phyloP scores from a whole-genome alignment of 2,329 filamentous ascomycete genomes.

The Talaromyces sp. region DNA sequence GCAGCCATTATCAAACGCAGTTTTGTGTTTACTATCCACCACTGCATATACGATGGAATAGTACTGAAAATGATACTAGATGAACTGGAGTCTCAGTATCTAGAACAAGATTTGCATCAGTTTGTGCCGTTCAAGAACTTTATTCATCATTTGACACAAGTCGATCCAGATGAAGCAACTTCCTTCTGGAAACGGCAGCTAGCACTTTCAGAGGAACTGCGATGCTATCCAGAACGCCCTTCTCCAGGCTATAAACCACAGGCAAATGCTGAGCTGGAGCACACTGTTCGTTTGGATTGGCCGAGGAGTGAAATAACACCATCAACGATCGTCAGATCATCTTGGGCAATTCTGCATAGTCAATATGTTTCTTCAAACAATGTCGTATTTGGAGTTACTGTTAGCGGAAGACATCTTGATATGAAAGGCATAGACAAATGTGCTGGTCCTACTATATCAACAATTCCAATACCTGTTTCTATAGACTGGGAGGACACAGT shows the following conservation, averaged over 20 bases:
- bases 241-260: not conserved
- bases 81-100: constrained; percentile 8
- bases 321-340: constrained; percentile 19
- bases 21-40: constrained; percentile 15
- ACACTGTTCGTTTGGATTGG: constrained; percentile 5
- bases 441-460: constrained; percentile 31
- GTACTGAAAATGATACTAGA: constrained; percentile 17
- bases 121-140: not conserved
- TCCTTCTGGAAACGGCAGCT: constrained; percentile 7
- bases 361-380: constrained; percentile 8
- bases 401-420: constrained; percentile 2
- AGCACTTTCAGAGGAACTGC: not conserved
- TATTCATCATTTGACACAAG: not conserved
- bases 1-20: not conserved
- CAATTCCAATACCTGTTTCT: constrained; percentile 36
- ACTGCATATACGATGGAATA: constrained; percentile 12
- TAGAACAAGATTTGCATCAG: not conserved
- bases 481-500: constrained; percentile 32
- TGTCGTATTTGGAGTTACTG: constrained; percentile 10
- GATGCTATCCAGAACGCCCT: not conserved
- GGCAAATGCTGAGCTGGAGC: not conserved
- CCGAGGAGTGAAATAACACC: constrained; percentile 14
- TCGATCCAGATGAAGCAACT: not conserved
- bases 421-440: not conserved
- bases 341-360: constrained; percentile 9